Percentiles rank a stretch among this genome's conserved stretches.
phyloP scores from a whole-genome alignment of 106 monocot genomes.

The Amphibolis antarctica region DNA sequence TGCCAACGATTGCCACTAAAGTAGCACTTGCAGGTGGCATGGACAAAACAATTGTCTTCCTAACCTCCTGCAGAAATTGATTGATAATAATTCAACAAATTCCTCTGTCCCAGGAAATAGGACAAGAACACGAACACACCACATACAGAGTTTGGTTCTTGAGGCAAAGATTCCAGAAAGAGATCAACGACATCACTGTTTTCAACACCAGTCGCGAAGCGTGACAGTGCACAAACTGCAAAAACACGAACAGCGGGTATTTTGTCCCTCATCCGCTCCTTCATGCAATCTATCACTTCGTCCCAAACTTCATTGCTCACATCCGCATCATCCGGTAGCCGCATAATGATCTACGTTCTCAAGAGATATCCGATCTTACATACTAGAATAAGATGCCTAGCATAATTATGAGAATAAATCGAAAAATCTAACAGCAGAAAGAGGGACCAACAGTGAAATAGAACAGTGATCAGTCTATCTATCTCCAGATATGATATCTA shows the following conservation, averaged over 20 bases:
- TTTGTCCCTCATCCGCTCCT: slow-evolving; percentile 56
- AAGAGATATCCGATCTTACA: neutral
- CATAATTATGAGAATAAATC: neutral
- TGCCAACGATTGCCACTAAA: slow-evolving; percentile 30
- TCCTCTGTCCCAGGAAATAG: neutral
- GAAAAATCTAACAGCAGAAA: neutral
- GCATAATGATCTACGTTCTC: slow-evolving; percentile 54
- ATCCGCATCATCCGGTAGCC: slow-evolving; percentile 82
- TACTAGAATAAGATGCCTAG: neutral
- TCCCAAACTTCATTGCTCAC: slow-evolving; percentile 91
- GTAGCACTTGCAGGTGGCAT: slow-evolving; percentile 61
- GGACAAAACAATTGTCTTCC: slow-evolving; percentile 63
- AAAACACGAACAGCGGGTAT: slow-evolving; percentile 62
- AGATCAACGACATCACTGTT: slow-evolving; percentile 44
- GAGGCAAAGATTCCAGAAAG: slow-evolving; percentile 44
- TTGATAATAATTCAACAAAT: neutral
- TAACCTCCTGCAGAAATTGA: slow-evolving; percentile 46
- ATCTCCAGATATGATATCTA: too few species aligned
- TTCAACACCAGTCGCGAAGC: slow-evolving; percentile 64
- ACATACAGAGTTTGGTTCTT: slow-evolving; percentile 65
- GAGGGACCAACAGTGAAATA: too few species aligned
- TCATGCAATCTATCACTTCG: slow-evolving; percentile 85
- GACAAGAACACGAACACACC: slow-evolving; percentile 1
- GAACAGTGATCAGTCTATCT: too few species aligned
- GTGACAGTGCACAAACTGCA: slow-evolving; percentile 76